Conservation (phyloP, 169 alveolate genomes). For the Cystoisospora suis region DNA sequence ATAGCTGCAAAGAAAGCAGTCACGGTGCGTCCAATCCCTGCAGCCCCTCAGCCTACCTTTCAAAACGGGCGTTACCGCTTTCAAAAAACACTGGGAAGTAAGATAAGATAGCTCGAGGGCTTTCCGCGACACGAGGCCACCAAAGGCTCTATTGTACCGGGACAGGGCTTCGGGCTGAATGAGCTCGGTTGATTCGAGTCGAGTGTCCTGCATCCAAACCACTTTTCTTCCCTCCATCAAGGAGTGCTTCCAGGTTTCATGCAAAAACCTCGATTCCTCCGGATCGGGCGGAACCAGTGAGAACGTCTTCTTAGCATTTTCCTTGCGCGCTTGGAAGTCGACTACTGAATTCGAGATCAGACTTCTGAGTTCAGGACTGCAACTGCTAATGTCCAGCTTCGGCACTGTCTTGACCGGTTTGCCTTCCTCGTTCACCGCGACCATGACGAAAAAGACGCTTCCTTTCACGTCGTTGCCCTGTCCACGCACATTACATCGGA, state of each 20-base stretch:
- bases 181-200: slow-evolving; percentile 42
- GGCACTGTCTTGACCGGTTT: slow-evolving; percentile 29
- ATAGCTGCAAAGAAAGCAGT: too few relatives aligned
- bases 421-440: slow-evolving; percentile 48
- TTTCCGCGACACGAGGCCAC: slow-evolving; percentile 54
- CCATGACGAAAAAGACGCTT: slow-evolving; percentile 59
- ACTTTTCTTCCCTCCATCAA: background rate
- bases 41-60: slow-evolving; percentile 37
- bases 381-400: slow-evolving; percentile 8
- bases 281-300: slow-evolving; percentile 44
- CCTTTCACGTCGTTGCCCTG: slow-evolving; percentile 42
- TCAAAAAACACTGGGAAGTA: slow-evolving; percentile 58
- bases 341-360: background rate
- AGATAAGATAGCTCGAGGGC: slow-evolving; percentile 64
- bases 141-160: slow-evolving; percentile 51
- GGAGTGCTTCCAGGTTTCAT: slow-evolving; percentile 36
- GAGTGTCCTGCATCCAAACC: slow-evolving; percentile 31
- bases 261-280: slow-evolving; percentile 49
- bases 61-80: background rate
- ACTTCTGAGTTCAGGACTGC: background rate
- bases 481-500: background rate
- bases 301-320: background rate
- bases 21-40: too few relatives aligned
- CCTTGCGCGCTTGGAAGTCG: slow-evolving; percentile 1
- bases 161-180: slow-evolving; percentile 59